These are phyloP conservation scores for Pythium sp. DNA, from an alignment of 352 stramenopile species.

Conservation along the genomic window DNA sequence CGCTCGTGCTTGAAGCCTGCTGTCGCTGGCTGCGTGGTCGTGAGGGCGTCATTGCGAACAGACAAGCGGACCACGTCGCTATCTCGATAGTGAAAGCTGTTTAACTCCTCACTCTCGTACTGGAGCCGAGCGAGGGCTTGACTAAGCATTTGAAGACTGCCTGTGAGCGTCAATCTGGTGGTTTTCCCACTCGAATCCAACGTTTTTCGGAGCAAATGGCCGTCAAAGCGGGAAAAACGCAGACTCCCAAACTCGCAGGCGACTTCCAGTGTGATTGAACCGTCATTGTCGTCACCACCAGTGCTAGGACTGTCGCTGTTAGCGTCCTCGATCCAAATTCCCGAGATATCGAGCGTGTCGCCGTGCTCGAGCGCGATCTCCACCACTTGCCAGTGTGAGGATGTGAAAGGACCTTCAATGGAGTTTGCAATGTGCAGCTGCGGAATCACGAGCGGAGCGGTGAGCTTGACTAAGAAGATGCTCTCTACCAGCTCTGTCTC, in stretches of 20 bases:
- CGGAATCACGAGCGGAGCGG: constrained; percentile 6
- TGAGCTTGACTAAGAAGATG: constrained; percentile 10
- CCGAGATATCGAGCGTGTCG: constrained; percentile 8
- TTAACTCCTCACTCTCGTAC: constrained; percentile 15
- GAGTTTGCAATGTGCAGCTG: constrained; percentile 21
- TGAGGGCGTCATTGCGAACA: constrained; percentile 14
- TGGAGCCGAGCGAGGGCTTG: constrained; percentile 18
- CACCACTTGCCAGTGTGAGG: constrained; percentile 20
- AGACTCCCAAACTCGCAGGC: constrained; percentile 13
- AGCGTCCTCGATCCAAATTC: constrained; percentile 15
- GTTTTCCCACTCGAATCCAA: not conserved
- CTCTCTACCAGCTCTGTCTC: not conserved
- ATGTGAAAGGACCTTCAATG: constrained; percentile 27
- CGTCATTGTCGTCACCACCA: not conserved
- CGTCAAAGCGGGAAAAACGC: constrained; percentile 12
- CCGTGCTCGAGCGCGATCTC: constrained; percentile 15
- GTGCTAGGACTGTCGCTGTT: not conserved
- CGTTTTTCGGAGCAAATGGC: not conserved
- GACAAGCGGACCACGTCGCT: constrained; percentile 22
- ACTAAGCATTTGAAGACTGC: constrained; percentile 16
- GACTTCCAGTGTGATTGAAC: constrained; percentile 14
- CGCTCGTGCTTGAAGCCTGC: constrained; percentile 18
- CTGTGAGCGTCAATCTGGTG: not conserved
- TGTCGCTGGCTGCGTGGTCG: not conserved
- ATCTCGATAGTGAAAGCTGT: constrained; percentile 9